Percentiles rank a stretch among this genome's conserved stretches.
These are phyloP conservation scores for Pseudonitzschia multiseries DNA, from an alignment of 108 stramenopile genomes.

Conservation along the genomic window DNA sequence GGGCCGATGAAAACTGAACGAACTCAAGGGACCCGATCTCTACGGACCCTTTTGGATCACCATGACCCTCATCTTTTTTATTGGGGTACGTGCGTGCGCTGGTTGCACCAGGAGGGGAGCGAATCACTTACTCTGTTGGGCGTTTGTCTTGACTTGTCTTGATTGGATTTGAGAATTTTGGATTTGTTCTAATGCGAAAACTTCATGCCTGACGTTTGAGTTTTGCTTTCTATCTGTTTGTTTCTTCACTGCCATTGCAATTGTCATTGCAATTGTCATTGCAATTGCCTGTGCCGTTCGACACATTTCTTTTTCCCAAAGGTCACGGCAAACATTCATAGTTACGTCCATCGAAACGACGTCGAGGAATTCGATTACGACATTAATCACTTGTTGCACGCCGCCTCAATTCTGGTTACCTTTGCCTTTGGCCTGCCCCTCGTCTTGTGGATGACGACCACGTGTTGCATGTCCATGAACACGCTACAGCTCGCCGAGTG, in stretches of 20 bases:
- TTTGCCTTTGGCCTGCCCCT: conserved; percentile 61
- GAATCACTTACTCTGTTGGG: neutral
- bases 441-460: conserved; percentile 52
- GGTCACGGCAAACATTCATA: conserved; percentile 42
- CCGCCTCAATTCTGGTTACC: conserved; percentile 51
- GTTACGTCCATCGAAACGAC: conserved; percentile 45
- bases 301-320: neutral
- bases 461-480: conserved; percentile 52
- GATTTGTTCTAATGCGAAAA: neutral
- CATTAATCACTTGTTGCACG: conserved; percentile 67
- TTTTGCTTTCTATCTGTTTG: neutral
- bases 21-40: conserved; percentile 76
- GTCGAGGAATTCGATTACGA: conserved; percentile 80
- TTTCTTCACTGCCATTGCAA: neutral
- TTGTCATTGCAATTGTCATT: no score
- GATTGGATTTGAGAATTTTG: neutral
- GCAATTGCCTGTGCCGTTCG: neutral
- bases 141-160: no score
- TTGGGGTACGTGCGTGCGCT: conserved; percentile 62
- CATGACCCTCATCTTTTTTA: conserved; percentile 72
- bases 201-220: conserved; percentile 4
- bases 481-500: conserved; percentile 52
- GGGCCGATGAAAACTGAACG: conserved; percentile 24
- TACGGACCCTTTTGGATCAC: conserved; percentile 88
- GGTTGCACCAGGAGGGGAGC: no score